Evolutionary conservation across 2,329 filamentous ascomycete species (phyloP).

Genomic region (Aureobasidium musti): DNA sequence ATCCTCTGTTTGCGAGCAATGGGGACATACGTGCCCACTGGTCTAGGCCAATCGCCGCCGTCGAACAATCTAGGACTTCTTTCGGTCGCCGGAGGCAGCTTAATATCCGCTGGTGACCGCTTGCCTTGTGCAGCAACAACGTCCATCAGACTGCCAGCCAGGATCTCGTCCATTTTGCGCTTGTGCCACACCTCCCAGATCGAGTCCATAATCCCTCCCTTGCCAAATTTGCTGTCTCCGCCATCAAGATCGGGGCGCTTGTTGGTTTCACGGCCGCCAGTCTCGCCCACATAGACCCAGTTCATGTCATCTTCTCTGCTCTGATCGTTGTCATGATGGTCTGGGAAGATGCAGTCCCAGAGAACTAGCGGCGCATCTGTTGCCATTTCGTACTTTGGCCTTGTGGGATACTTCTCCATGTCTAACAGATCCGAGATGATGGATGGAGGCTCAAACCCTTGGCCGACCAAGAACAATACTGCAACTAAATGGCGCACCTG

Average conservation of each 20-base stretch:
- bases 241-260: conserved; percentile 43
- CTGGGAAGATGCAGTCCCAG: conserved; percentile 85
- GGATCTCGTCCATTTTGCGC: conserved; percentile 84
- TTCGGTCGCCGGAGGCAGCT: conserved; percentile 27
- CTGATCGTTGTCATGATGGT: conserved; percentile 41
- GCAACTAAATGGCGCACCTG: conserved; percentile 95
- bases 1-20: conserved; percentile 58
- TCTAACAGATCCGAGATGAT: conserved; percentile 77
- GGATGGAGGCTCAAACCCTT: conserved; percentile 75
- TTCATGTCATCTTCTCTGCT: conserved; percentile 61
- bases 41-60: conserved; percentile 56
- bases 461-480: conserved; percentile 87
- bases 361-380: conserved; percentile 86
- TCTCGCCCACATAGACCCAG: conserved; percentile 80
- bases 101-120: conserved; percentile 32
- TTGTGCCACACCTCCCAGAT: conserved; percentile 83
- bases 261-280: conserved; percentile 45
- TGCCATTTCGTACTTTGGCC: conserved; percentile 87
- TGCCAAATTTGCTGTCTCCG: conserved; percentile 62
- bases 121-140: conserved; percentile 52
- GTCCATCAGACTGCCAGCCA: conserved; percentile 73
- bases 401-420: conserved; percentile 66
- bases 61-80: conserved; percentile 58
- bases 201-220: conserved; percentile 67
- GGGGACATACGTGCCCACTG: conserved; percentile 60